phyloP scores from a whole-genome alignment of 2,329 filamentous ascomycete species.

The Botryotinia convoluta region DNA sequence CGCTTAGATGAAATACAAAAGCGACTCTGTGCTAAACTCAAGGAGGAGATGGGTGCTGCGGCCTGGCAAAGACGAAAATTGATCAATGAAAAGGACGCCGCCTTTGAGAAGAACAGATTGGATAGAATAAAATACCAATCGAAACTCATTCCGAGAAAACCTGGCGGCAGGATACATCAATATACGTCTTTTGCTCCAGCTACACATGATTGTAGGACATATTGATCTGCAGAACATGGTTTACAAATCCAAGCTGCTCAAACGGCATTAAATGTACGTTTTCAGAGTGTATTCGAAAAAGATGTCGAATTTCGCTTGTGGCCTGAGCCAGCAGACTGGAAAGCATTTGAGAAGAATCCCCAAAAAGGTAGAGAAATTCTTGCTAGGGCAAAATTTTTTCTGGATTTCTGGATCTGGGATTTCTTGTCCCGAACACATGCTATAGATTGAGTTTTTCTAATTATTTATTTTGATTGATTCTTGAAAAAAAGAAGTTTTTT shows the following conservation, averaged over 20 bases:
- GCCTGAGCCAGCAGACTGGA: background rate
- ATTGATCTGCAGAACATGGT: background rate
- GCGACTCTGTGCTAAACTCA: background rate
- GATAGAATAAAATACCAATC: background rate
- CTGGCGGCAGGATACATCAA: background rate
- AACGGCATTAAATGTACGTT: background rate
- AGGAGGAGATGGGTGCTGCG: background rate
- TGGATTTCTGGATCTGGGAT: background rate
- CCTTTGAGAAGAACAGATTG: fast-evolving
- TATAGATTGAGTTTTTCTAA: background rate
- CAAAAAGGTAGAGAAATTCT: background rate
- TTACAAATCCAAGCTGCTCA: background rate
- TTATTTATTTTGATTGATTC: background rate
- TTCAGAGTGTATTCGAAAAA: background rate
- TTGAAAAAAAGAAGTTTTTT: background rate
- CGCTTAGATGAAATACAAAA: background rate
- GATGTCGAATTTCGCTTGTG: background rate
- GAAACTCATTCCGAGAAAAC: background rate
- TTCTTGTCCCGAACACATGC: background rate
- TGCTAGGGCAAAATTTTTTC: background rate
- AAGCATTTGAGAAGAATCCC: background rate
- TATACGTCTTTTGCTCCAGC: background rate
- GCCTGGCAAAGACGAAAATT: background rate
- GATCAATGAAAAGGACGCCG: background rate
- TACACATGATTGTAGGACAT: background rate